Evolutionary conservation across 2,329 filamentous ascomycete species (phyloP).

Genomic region (Acrodontium crateriforme): DNA sequence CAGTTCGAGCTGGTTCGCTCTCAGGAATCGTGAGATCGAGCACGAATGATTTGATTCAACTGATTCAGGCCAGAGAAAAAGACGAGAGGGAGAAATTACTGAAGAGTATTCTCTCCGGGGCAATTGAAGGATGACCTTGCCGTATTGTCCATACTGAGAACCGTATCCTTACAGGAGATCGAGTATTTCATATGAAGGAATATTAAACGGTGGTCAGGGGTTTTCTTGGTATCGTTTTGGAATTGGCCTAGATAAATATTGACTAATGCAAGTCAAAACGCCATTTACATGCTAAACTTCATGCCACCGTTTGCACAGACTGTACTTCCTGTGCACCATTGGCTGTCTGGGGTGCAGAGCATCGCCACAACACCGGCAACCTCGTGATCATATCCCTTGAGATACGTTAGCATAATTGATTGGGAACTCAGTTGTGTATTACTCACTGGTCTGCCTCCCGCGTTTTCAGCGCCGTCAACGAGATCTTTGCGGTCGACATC

Average conservation of each 20-base stretch:
- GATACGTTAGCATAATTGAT: conserved; percentile 11
- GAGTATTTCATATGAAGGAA: too few relatives aligned
- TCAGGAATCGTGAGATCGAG: conserved; percentile 17
- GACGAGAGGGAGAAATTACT: conserved; percentile 21
- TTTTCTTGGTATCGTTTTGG: too few relatives aligned
- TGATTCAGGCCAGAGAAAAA: conserved; percentile 24
- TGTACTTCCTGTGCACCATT: conserved; percentile 64
- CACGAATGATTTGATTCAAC: conserved; percentile 27
- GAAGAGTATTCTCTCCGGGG: too few relatives aligned
- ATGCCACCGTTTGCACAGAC: conserved; percentile 72
- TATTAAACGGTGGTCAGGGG: too few relatives aligned
- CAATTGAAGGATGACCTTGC: too few relatives aligned
- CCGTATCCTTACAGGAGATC: too few relatives aligned
- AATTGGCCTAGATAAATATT: too few relatives aligned
- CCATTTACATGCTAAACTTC: conserved; percentile 34
- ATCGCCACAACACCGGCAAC: conserved; percentile 65
- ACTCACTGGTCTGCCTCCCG: conserved; percentile 39
- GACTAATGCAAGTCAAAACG: too few relatives aligned
- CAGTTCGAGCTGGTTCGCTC: conserved; percentile 4
- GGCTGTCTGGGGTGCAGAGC: conserved; percentile 57
- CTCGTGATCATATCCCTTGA: conserved; percentile 49
- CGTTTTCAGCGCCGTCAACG: conserved; percentile 25
- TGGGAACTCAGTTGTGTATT: conserved; percentile 28
- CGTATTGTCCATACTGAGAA: too few relatives aligned
- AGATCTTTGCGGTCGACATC: conserved; percentile 49